Conservation (phyloP, 352 stramenopile genomes). For the Globisporangium nagaii region DNA sequence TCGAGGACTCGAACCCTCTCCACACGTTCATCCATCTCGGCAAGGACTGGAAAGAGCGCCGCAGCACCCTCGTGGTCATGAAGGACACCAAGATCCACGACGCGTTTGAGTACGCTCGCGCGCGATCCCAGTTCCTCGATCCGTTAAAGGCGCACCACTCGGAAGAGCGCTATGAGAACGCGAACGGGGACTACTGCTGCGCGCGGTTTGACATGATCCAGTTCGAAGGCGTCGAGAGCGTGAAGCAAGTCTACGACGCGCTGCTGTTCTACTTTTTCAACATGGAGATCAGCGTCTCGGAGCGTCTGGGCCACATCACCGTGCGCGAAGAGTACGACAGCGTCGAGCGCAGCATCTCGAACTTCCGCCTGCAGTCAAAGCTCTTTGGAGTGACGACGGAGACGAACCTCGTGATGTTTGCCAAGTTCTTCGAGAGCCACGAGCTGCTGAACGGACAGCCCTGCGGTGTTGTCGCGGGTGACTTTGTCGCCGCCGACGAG, state of each 20-base stretch:
- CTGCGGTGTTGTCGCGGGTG: constrained; percentile 22
- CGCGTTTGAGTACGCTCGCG: not conserved
- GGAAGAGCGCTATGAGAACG: constrained; percentile 16
- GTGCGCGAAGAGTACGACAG: constrained; percentile 32
- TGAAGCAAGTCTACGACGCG: constrained; percentile 28
- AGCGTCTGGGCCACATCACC: constrained; percentile 31
- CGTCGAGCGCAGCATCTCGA: constrained; percentile 15
- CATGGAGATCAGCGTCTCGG: constrained; percentile 36
- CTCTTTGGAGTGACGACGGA: constrained; percentile 23
- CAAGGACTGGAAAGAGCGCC: constrained; percentile 13
- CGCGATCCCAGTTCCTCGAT: not conserved
- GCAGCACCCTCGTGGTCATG: not conserved
- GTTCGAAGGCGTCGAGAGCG: constrained; percentile 14
- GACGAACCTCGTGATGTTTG: constrained; percentile 30
- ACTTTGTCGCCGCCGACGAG: constrained; percentile 42
- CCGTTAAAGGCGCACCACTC: constrained; percentile 21
- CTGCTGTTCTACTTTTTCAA: constrained; percentile 27
- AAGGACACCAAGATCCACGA: not conserved
- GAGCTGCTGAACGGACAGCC: not conserved
- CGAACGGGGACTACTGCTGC: constrained; percentile 27
- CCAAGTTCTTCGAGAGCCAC: constrained; percentile 19
- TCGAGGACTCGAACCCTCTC: constrained; percentile 14
- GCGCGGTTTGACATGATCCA: constrained; percentile 33
- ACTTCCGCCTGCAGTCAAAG: constrained; percentile 23
- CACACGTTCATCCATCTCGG: constrained; percentile 40